These are phyloP conservation scores for Xylaria sp. DNA, from an alignment of 2,329 filamentous ascomycete genomes.

Conservation along the genomic window DNA sequence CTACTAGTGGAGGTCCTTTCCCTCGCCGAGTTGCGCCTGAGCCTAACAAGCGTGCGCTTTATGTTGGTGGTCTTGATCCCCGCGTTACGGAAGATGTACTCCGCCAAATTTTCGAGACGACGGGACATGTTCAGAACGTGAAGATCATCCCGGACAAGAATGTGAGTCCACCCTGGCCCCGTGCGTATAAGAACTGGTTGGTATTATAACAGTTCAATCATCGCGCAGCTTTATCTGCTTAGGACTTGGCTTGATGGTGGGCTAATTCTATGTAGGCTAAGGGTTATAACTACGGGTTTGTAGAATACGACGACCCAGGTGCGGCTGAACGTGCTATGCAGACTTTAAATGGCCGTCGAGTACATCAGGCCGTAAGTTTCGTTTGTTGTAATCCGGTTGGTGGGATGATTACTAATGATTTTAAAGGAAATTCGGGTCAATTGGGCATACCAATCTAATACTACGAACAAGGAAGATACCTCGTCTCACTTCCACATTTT, in stretches of 20 bases:
- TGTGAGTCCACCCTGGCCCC: slow-evolving; percentile 67
- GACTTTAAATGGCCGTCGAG: slow-evolving; percentile 92
- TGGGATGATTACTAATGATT: slow-evolving; percentile 26
- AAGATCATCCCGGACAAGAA: slow-evolving; percentile 99
- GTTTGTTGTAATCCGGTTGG: neutral
- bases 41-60: slow-evolving; percentile 97
- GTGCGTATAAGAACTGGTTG: neutral
- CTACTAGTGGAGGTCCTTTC: slow-evolving; percentile 82
- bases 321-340: slow-evolving; percentile 97
- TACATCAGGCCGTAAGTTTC: slow-evolving; percentile 87
- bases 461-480: slow-evolving; percentile 92
- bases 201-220: neutral
- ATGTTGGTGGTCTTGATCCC: slow-evolving; percentile 94
- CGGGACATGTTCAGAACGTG: slow-evolving; percentile 96
- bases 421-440: slow-evolving; percentile 95
- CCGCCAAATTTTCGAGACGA: slow-evolving; percentile 98
- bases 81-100: slow-evolving; percentile 96
- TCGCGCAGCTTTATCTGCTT: neutral
- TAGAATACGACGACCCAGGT: slow-evolving; percentile 98
- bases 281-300: slow-evolving; percentile 98
- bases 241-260: neutral
- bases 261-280: slow-evolving; percentile 71
- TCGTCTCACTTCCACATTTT: slow-evolving; percentile 99
- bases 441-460: slow-evolving; percentile 99
- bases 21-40: slow-evolving; percentile 92